phyloP scores from a whole-genome alignment of 2,329 filamentous ascomycete species.

The Cladosporium sp. region DNA sequence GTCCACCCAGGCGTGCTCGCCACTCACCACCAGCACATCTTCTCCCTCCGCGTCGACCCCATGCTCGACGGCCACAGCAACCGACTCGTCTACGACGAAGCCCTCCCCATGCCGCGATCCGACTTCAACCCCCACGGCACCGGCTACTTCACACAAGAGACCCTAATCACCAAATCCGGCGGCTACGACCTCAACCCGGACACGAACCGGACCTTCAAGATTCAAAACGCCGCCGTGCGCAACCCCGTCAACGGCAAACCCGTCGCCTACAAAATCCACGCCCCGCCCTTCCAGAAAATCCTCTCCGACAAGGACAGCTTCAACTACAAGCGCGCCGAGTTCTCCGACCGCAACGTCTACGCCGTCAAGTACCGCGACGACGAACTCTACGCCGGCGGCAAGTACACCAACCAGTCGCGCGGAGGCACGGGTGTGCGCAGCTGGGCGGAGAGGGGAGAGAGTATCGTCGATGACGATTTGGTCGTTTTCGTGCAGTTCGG shows the following conservation, averaged over 20 bases:
- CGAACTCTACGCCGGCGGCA: slow-evolving; percentile 57
- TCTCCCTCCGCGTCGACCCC: slow-evolving; percentile 51
- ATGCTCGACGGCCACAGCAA: slow-evolving; percentile 44
- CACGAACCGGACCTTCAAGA: slow-evolving; percentile 47
- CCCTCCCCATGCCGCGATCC: slow-evolving; percentile 55
- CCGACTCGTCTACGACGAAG: slow-evolving; percentile 49
- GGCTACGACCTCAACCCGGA: slow-evolving; percentile 47
- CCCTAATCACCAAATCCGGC: slow-evolving; percentile 44
- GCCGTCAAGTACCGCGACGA: slow-evolving; percentile 55
- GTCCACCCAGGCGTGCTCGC: slow-evolving; percentile 67
- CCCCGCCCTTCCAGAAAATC: slow-evolving; percentile 48
- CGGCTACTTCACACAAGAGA: slow-evolving; percentile 46
- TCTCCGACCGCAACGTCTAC: slow-evolving; percentile 56
- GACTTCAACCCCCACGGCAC: slow-evolving; percentile 54
- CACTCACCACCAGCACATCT: slow-evolving; percentile 72
- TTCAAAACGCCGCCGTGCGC: slow-evolving; percentile 41
- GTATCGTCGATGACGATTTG: slow-evolving; percentile 53
- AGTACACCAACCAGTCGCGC: slow-evolving; percentile 58
- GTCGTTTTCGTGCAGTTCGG: slow-evolving; percentile 57
- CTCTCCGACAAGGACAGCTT: slow-evolving; percentile 50
- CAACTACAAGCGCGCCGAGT: slow-evolving; percentile 56
- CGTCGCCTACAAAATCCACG: slow-evolving; percentile 48
- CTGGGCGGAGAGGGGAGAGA: slow-evolving; percentile 50
- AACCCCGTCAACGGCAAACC: slow-evolving; percentile 47
- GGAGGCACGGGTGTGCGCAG: slow-evolving; percentile 45